phyloP scores from a whole-genome alignment of 2,329 filamentous ascomycete species.

The Colletotrichum brevisporum region DNA sequence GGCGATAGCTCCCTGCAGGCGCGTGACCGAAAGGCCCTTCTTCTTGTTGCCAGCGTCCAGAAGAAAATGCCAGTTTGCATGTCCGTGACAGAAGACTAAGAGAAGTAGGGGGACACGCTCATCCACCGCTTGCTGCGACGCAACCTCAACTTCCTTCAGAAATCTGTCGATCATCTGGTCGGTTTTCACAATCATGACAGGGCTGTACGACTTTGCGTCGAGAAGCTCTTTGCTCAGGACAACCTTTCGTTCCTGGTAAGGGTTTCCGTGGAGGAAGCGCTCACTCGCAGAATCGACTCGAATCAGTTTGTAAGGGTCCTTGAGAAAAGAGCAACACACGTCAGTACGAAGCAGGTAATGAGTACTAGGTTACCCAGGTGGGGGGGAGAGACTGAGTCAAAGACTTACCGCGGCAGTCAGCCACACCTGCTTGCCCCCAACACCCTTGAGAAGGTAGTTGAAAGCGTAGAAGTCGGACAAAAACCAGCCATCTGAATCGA shows the following conservation, averaged over 20 bases:
- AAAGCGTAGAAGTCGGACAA: slow-evolving; percentile 40
- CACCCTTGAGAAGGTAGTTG: slow-evolving; percentile 32
- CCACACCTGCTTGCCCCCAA: not conserved
- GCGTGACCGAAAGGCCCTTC: not conserved
- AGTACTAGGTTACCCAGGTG: no score
- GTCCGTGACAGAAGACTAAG: not conserved
- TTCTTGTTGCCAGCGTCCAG: not conserved
- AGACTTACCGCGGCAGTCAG: not conserved
- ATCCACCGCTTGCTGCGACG: slow-evolving; percentile 32
- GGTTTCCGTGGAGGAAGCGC: no score
- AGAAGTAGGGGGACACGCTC: slow-evolving; percentile 43
- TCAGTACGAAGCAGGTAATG: no score
- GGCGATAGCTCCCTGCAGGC: not conserved
- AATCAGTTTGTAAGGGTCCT: no score
- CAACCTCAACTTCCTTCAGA: not conserved
- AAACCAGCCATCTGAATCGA: slow-evolving; percentile 39
- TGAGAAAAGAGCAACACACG: no score
- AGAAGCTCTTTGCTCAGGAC: not conserved
- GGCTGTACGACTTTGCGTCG: not conserved
- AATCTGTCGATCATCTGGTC: not conserved
- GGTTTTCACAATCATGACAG: not conserved
- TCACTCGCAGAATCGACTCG: no score
- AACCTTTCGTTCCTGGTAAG: not conserved
- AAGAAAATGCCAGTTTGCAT: not conserved
- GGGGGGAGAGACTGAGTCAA: no score